Evolutionary conservation across 768 basidiomycete species (phyloP), one percentile per base, ranked within the genome.

Genomic region (Lactifluus rugatus): DNA sequence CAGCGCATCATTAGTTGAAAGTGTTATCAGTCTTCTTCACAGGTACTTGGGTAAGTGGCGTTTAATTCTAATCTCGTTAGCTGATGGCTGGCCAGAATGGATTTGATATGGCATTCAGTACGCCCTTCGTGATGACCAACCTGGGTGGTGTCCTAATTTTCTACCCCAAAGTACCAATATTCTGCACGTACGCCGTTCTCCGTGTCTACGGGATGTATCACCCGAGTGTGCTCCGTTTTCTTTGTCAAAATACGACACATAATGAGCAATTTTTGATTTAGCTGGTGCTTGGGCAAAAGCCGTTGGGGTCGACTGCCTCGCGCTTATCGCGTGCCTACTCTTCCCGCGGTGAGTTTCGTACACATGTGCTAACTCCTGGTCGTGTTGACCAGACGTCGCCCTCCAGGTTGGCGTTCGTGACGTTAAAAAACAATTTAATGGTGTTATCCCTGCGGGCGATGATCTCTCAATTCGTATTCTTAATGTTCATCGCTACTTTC

Each of bases 91-190:
- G 17, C 17, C 65, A 87, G 88, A 95, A 96, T 62, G 93, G 93
- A 0, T 97, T 97, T 68, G 94, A 97, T 70, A 64, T 95, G 53
- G 89, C 90, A 48, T 93, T 96, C 72, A 84, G 88, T 89, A 57
- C 17, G 77, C 68, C 46, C 34, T 26, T 23, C 45, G 31, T 46
- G 34, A 44, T 9, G 53, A 42, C 45, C 34, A 13, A 48, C 55
- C 56, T 13, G 44, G 9, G 42, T 48, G 8, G 3, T 17, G 44
- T 23, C 45, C 32, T 60, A 19, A 34, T 52, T 58, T 9, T 19
- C 48, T 25, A 48, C 17, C 25, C 19, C 54, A 42, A 36, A 89
- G 89, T 96, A 46, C 84, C 89, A 13, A 80, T 88, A 17, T 96
- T 83, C 69, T 77, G 77, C 13, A 74, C 87, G 5, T 96, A 96